Base-by-base conservation (phyloP, 2,329 filamentous ascomycete species). In the Lachnellula willkommii region DNA sequence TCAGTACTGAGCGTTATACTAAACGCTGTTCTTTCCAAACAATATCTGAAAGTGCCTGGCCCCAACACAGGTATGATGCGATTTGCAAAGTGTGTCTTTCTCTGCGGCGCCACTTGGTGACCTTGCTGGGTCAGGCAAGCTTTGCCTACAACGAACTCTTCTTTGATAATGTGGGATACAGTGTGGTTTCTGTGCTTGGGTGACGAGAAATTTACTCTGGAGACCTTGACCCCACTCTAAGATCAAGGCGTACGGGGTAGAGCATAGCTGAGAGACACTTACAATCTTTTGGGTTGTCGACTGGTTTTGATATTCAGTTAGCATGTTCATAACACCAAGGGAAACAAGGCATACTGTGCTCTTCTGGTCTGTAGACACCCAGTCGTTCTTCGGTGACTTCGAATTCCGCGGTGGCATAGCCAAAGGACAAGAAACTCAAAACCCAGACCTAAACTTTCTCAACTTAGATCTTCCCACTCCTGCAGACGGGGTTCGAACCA, bases 321-420 rank as follows among this genome's bases (percentile, higher is more conserved):
- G 26, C 24, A 32, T 32, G 5, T 32, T 32, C 28, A 32, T 11
- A 32, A 12, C 28, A 11, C 28, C 2, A 11, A 12, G 28, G 28
- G 9, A 12, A 12, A 32, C 9, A 32, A 32, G 9, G 9, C 45
- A 32, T 28, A 47, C 45, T 84, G 68, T 85, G 81, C 66, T 85
- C 80, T 68, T 93, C 89, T 0, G 89, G 88, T 35, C 89, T 82
- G 71, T 94, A 94, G 60, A 88, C 85, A 26, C 89, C 89, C 20
- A 94, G 78, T 37, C 89, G 82, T 59, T 93, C 89, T 42, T 87
- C 81, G 1, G 89, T 93, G 47, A 93, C 89, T 67, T 93, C 89
- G 64, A 91, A 94, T 67, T 93, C 89, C 47, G 82, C 87, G 1
- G 89, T 93, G n/a, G 88, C 89, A 72, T 91, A 93, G 37, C 89